Evolutionary conservation across 2,329 filamentous ascomycete species (phyloP), one percentile per base, ranked within the genome.

Genomic region (Delphinella strobiligena): DNA sequence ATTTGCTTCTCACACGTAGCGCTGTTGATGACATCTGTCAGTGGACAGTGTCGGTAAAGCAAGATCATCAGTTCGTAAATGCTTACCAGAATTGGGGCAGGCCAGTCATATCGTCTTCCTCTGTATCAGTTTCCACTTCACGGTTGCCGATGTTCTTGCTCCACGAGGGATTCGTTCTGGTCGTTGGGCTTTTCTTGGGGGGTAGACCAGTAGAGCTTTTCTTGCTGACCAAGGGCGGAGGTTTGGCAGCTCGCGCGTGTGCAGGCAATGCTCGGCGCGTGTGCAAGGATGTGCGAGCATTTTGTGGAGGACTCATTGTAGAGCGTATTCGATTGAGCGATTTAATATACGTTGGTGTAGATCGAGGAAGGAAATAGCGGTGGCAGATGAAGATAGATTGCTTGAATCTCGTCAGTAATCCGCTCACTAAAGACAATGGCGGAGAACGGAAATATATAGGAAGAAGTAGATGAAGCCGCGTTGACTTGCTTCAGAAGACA

Each of bases 1-100:
- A 80, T 79, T 60, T 79, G 75, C 55, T 69, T 76, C 56, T 80
- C 75, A 57, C 75, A 80, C 52, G 71, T 76, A 46, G 75, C 70
- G 59, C 75, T 79, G 46, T 15, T 19, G 19, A 24, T 40, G 31
- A 27, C 7, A 27, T 27, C 11, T 31, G 34, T 32, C 34, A 24
- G 33, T 14, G n/a, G n/a, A n/a, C n/a, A n/a, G n/a, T n/a, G n/a
- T n/a, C n/a, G n/a, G n/a, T n/a, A n/a, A n/a, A n/a, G n/a, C n/a
- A n/a, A n/a, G n/a, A n/a, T n/a, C n/a, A n/a, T n/a, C n/a, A n/a
- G n/a, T n/a, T n/a, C n/a, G n/a, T n/a, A 11, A 11, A 45, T 31
- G 53, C 61, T 39, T 54, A 71, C 68, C 69, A 72, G 56, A 64
- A 72, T 45, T 72, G 67, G 46, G 69, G 48, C 47, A 72, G 71